Conservation (phyloP, 257 asterid species). For the Przewalskia tangutica region DNA sequence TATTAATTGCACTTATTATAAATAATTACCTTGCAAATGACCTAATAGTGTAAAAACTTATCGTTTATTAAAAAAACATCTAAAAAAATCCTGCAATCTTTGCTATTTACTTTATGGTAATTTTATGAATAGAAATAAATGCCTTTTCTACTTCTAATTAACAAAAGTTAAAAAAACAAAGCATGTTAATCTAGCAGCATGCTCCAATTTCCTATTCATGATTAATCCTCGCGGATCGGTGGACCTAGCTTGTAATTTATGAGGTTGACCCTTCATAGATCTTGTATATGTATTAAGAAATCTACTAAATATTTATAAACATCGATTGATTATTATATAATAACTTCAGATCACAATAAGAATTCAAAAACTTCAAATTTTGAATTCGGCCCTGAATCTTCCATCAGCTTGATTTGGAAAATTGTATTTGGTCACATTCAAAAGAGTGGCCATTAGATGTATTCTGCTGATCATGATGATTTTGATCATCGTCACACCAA, state of each 20-base stretch:
- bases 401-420: constrained; percentile 12
- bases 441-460: neutral
- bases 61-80: no score
- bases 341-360: neutral
- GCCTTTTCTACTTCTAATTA: neutral
- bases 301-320: neutral
- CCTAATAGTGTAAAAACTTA: neutral
- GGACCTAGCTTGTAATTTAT: constrained; percentile 13
- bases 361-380: neutral
- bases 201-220: constrained; percentile 27
- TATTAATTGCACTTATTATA: neutral
- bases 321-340: neutral
- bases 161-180: constrained; percentile 2
- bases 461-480: constrained; percentile 2
- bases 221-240: constrained; percentile 2
- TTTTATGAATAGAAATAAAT: neutral
- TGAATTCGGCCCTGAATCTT: neutral
- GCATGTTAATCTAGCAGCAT: constrained; percentile 39
- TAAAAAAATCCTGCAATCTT: no score
- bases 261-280: neutral
- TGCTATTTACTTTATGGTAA: no score
- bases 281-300: neutral
- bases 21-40: neutral
- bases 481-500: constrained; percentile 27
- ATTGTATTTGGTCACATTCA: constrained; percentile 20